Conservation (phyloP, 106 monocot genomes). For the Dendrobium catenatum region DNA sequence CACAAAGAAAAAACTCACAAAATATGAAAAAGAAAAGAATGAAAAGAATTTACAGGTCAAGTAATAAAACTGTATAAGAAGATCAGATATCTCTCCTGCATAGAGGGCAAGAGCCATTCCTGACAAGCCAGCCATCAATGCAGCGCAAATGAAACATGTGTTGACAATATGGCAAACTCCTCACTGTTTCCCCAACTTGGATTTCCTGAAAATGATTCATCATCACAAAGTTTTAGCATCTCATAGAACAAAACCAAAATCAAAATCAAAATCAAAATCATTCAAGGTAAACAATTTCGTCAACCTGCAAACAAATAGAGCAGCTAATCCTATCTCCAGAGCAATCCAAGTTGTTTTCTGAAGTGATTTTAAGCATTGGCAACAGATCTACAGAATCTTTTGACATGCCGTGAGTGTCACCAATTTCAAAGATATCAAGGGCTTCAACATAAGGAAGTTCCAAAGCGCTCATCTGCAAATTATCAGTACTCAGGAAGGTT, state of each 20-base stretch:
- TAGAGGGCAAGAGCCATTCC: constrained; percentile 78
- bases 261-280: background rate
- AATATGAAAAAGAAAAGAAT: background rate
- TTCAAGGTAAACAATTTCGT: background rate
- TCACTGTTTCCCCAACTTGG: constrained; percentile 48
- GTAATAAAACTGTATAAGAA: background rate
- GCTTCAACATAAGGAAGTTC: constrained; percentile 39
- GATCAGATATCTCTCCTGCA: constrained; percentile 51
- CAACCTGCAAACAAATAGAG: constrained; percentile 69
- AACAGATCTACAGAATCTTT: constrained; percentile 47
- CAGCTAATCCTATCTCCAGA: constrained; percentile 51
- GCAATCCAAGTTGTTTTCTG: constrained; percentile 32
- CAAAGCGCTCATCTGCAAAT: constrained; percentile 62
- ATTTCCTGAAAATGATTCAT: constrained; percentile 44
- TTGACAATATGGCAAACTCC: constrained; percentile 55
- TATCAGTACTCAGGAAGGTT: background rate
- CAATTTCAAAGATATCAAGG: constrained; percentile 61
- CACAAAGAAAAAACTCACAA: background rate
- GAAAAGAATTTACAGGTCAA: background rate
- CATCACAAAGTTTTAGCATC: background rate
- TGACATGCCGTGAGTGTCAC: constrained; percentile 42
- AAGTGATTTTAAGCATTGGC: constrained; percentile 38
- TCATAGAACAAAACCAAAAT: background rate
- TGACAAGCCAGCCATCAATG: constrained; percentile 76
- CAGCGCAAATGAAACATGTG: constrained; percentile 80